phyloP scores from a whole-genome alignment of 75 land plant species.

The Selaginella tamariscina region DNA sequence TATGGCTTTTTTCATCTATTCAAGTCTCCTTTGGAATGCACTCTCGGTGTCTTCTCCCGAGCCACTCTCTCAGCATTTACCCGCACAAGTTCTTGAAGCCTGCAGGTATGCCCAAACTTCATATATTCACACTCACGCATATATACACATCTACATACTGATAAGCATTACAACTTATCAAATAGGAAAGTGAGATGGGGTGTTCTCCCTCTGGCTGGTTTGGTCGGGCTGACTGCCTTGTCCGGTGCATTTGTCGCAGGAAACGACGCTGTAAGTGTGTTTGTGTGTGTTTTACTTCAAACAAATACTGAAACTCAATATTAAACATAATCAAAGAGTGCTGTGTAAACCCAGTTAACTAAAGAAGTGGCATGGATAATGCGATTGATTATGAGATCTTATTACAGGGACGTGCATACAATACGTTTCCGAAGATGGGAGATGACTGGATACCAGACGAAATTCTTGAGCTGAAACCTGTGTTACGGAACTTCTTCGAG shows the following conservation, averaged over 20 bases:
- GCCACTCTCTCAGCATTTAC: slow-evolving; percentile 34
- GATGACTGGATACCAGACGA: slow-evolving; percentile 93
- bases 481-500: slow-evolving; percentile 80
- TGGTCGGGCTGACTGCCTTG: slow-evolving; percentile 89
- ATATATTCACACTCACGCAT: no score
- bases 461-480: slow-evolving; percentile 61
- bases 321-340: background rate
- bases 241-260: slow-evolving; percentile 99
- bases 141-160: no score
- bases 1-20: slow-evolving; percentile 86
- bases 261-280: slow-evolving; percentile 82
- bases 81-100: background rate
- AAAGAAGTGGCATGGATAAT: no score
- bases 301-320: slow-evolving; percentile 1
- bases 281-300: no score
- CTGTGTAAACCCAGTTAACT: no score
- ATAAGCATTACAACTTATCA: slow-evolving; percentile 41
- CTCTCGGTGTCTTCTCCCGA: slow-evolving; percentile 84
- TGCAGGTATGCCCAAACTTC: no score
- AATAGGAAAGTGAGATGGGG: slow-evolving; percentile 45
- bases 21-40: slow-evolving; percentile 92
- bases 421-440: slow-evolving; percentile 98
- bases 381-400: background rate
- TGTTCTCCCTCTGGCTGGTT: slow-evolving; percentile 60
- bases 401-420: slow-evolving; percentile 86